A percentile compares a stretch with the other conserved stretches of the same genome.
Evolutionary conservation across 805 yeast species (phyloP).

Genomic region (Metschnikowia peoriensis): DNA sequence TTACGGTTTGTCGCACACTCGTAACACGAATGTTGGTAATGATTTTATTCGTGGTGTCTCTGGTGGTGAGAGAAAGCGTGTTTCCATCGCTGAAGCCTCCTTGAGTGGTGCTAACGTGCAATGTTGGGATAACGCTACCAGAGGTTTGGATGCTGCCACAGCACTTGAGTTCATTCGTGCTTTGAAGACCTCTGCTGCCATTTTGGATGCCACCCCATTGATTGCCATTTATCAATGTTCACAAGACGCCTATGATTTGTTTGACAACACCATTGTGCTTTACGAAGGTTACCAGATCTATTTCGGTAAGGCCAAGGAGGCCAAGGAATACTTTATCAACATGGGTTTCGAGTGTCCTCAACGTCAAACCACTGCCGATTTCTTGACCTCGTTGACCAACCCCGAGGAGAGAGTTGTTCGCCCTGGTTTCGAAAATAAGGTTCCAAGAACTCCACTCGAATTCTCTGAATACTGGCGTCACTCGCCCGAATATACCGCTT

Average conservation of each 20-base stretch:
- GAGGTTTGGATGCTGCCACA: conserved; percentile 70
- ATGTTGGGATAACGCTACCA: conserved; percentile 69
- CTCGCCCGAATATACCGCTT: conserved; percentile 48
- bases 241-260: conserved; percentile 58
- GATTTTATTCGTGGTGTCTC: conserved; percentile 67
- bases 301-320: conserved; percentile 54
- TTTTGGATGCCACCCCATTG: conserved; percentile 55
- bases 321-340: conserved; percentile 51
- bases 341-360: conserved; percentile 64
- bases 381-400: conserved; percentile 64
- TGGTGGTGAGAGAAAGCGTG: conserved; percentile 74
- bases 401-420: conserved; percentile 54
- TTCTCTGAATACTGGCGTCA: conserved; percentile 59
- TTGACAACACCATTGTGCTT: conserved; percentile 59
- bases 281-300: conserved; percentile 62
- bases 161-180: conserved; percentile 65
- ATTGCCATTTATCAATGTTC: conserved; percentile 71
- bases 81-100: conserved; percentile 64
- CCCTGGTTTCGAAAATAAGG: conserved; percentile 49
- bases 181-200: conserved; percentile 53
- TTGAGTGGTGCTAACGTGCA: conserved; percentile 47
- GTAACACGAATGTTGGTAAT: conserved; percentile 60
- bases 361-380: conserved; percentile 69
- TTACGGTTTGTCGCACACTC: conserved; percentile 53
- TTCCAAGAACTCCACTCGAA: conserved; percentile 56